Base-by-base conservation (phyloP, 2,329 filamentous ascomycete species). In the Colletotrichum abscissum region DNA sequence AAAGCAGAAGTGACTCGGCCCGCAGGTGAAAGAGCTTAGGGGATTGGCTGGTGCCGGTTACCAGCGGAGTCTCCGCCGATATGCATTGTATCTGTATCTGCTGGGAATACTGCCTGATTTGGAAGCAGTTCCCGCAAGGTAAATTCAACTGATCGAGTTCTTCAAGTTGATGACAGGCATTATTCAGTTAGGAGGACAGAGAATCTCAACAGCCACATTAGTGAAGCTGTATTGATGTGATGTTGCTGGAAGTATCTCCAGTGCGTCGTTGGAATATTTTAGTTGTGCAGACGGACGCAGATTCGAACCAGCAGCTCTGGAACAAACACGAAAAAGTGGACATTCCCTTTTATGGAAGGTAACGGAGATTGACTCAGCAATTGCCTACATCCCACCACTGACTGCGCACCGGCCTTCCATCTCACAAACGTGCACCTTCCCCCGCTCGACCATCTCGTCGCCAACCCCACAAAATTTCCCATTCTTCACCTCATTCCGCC, bases 381-480 rank as follows among this genome's bases (percentile, higher is more conserved):
- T 14, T 16, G 22, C n/a, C 6, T n/a, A 22, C n/a, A 46, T 33
- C 26, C 38, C 38, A 16, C 38, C 38, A 42, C 38, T 42, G 16
- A 16, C 38, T 42, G 14, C 16, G 38, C 38, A 19, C 24, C 35
- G 12, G 35, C 42, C 35, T 24, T 8, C 26, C 26, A 26, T 24
- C 14, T 30, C 57, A 19, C 49, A 72, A 72, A 72, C 58, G 65
- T 28, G 56, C 71, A 62, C 63, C 42, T 68, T 76, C 80, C 78
- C 79, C 79, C 79, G 78, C 79, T 81, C 78, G 80, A 79, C 80
- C 80, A 81, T 67, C 71, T 68, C 77, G 73, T 78, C 69, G 68
- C 69, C 38, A 56, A 68, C 75, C 46, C 74, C 74, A 75, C 73
- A 72, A 76, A 79, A 79, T 75, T 67, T 69, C 74, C 74, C 49